Conservation (phyloP, 1,284 basidiomycete species). For the Apiotrichum gracile region DNA sequence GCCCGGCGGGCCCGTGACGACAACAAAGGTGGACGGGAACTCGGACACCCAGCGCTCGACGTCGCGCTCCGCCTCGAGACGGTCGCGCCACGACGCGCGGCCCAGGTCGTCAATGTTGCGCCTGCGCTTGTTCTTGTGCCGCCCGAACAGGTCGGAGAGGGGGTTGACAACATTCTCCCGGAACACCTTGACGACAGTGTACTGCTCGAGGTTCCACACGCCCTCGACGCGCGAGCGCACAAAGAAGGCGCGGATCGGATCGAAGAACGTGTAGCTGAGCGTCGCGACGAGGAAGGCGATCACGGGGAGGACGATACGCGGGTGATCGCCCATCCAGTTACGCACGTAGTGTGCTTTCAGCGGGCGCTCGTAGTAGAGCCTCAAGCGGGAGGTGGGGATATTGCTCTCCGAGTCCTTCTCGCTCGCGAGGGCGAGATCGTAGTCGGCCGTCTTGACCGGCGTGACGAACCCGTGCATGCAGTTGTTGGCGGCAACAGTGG, state of each 20-base stretch:
- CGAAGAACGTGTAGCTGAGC: constrained; percentile 87
- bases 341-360: constrained; percentile 71
- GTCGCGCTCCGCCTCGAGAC: constrained; percentile 65
- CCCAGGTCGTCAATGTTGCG: constrained; percentile 12
- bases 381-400: constrained; percentile 55
- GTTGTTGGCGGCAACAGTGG: constrained; percentile 78
- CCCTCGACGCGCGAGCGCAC: constrained; percentile 75
- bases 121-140: neutral
- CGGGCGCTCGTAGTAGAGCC: constrained; percentile 64
- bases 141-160: neutral
- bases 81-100: constrained; percentile 65
- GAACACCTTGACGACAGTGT: constrained; percentile 34
- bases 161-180: constrained; percentile 5
- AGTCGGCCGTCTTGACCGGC: constrained; percentile 43
- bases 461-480: constrained; percentile 67
- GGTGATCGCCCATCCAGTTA: constrained; percentile 79
- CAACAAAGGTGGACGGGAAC: constrained; percentile 51
- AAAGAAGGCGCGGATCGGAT: constrained; percentile 80
- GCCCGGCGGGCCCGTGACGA: constrained; percentile 86
- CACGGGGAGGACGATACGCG: constrained; percentile 76
- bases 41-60: constrained; percentile 49
- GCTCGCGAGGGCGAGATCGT: constrained; percentile 18
- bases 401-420: neutral
- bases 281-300: constrained; percentile 81
- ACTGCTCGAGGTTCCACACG: constrained; percentile 63